phyloP scores from a whole-genome alignment of 2,329 filamentous ascomycete species.

The Cadophora luteo-olivacea region DNA sequence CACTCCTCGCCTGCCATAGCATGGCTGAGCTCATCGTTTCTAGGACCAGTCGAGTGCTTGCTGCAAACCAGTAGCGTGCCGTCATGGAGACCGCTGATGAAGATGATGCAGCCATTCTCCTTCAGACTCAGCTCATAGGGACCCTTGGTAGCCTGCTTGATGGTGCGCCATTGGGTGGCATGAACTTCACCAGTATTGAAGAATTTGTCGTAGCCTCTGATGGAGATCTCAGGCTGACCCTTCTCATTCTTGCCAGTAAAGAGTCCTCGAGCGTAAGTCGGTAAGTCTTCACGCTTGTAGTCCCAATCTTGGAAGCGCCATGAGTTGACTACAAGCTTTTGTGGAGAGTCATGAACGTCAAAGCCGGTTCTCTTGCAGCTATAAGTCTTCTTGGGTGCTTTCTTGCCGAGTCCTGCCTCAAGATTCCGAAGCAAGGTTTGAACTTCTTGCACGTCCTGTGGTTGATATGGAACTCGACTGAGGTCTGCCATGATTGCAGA shows the following conservation, averaged over 20 bases:
- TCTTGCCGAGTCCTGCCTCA: conserved; percentile 65
- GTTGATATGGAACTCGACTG: conserved; percentile 62
- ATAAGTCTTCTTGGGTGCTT: conserved; percentile 66
- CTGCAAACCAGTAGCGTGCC: conserved; percentile 94
- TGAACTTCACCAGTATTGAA: conserved; percentile 89
- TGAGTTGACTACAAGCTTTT: conserved; percentile 77
- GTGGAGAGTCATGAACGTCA: conserved; percentile 64
- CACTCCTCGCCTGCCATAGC: conserved; percentile 82
- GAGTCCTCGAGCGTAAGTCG: conserved; percentile 90
- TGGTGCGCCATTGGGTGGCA: conserved; percentile 83
- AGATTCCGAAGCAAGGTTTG: conserved; percentile 56
- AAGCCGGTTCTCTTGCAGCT: conserved; percentile 85
- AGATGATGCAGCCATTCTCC: conserved; percentile 99
- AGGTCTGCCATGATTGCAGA: conserved; percentile 56
- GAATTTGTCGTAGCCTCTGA: conserved; percentile 97
- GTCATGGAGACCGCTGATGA: conserved; percentile 90
- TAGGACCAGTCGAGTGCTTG: conserved; percentile 91
- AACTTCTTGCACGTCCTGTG: conserved; percentile 75
- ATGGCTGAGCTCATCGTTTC: conserved; percentile 76
- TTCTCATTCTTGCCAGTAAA: conserved; percentile 80
- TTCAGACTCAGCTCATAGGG: conserved; percentile 97
- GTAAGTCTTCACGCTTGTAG: conserved; percentile 86
- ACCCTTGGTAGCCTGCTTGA: conserved; percentile 76
- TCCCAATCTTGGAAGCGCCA: conserved; percentile 97
- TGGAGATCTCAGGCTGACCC: conserved; percentile 76